Evolutionary conservation across 306 rosid species (phyloP).

Genomic region (Castanea sativa): DNA sequence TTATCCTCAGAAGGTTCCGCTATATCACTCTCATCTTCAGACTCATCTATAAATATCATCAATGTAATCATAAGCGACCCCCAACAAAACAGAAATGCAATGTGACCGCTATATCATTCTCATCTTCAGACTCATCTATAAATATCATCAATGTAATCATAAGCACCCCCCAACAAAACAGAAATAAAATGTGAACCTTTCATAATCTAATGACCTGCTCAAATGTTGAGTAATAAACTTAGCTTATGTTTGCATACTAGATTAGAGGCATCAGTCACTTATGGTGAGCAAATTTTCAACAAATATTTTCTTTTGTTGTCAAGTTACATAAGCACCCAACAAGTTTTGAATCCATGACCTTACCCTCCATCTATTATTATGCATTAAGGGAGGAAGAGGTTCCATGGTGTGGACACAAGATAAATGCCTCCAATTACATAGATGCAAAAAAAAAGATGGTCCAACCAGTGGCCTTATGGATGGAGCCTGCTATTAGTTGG

Average conservation of each 20-base stretch:
- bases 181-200: slow-evolving; percentile 1
- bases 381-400: too few species aligned
- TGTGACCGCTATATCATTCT: slow-evolving; percentile 40
- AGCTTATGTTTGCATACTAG: slow-evolving; percentile 4
- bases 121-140: slow-evolving; percentile 72
- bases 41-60: slow-evolving; percentile 52
- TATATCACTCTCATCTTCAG: slow-evolving; percentile 55
- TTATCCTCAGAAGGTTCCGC: slow-evolving; percentile 38
- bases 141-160: slow-evolving; percentile 18
- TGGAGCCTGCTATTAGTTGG: too few species aligned
- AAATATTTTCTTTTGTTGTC: background rate
- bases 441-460: too few species aligned
- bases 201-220: background rate
- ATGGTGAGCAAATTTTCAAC: slow-evolving; percentile 6
- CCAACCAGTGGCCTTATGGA: too few species aligned
- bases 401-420: too few species aligned
- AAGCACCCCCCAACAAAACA: slow-evolving; percentile 1
- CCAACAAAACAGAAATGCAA: background rate
- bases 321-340: background rate
- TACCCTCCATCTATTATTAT: too few species aligned
- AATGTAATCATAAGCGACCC: slow-evolving; percentile 13
- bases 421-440: too few species aligned
- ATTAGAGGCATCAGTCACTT: slow-evolving; percentile 2
- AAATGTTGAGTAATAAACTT: slow-evolving; percentile 16
- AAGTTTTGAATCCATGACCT: background rate